A percentile compares a stretch with the other conserved stretches of the same genome.
Conservation (phyloP, 305 asterid species). For the Plantago rigida region DNA sequence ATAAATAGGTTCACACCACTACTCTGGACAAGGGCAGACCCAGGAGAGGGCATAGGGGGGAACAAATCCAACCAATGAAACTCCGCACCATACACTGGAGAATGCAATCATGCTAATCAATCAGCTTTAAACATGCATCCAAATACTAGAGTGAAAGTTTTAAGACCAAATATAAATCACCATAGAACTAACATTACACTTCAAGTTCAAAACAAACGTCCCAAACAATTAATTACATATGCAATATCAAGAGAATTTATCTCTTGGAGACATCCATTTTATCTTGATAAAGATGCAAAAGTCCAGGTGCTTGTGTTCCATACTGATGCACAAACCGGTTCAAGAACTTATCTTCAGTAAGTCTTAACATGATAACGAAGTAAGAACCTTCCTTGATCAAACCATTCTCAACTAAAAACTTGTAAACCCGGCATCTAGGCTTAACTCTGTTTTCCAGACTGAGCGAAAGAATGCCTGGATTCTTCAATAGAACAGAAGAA, state of each 20-base stretch:
- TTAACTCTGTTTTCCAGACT: constrained; percentile 26
- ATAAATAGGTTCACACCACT: too few species aligned
- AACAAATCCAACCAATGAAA: too few species aligned
- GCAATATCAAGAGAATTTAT: neutral
- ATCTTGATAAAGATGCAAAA: constrained; percentile 24
- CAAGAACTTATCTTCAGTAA: constrained; percentile 7
- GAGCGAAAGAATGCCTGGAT: constrained; percentile 4
- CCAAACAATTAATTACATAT: neutral
- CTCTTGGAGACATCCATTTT: constrained; percentile 4
- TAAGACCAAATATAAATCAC: neutral
- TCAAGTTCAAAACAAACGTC: neutral
- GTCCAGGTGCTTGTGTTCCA: constrained; percentile 17
- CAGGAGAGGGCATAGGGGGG: too few species aligned
- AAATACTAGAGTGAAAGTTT: too few species aligned
- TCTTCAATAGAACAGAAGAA: constrained; percentile 4
- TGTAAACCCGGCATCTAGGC: constrained; percentile 25
- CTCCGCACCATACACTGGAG: too few species aligned
- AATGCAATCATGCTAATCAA: too few species aligned
- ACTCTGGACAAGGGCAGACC: too few species aligned
- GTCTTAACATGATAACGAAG: neutral
- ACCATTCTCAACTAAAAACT: constrained; percentile 23
- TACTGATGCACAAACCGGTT: constrained; percentile 8
- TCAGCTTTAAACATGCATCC: too few species aligned
- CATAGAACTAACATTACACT: neutral
- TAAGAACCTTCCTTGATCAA: constrained; percentile 14